Evolutionary conservation across 179 eudicot genomes (phyloP), one percentile per base, ranked within the genome.

Genomic region (Drosera spatulata): DNA sequence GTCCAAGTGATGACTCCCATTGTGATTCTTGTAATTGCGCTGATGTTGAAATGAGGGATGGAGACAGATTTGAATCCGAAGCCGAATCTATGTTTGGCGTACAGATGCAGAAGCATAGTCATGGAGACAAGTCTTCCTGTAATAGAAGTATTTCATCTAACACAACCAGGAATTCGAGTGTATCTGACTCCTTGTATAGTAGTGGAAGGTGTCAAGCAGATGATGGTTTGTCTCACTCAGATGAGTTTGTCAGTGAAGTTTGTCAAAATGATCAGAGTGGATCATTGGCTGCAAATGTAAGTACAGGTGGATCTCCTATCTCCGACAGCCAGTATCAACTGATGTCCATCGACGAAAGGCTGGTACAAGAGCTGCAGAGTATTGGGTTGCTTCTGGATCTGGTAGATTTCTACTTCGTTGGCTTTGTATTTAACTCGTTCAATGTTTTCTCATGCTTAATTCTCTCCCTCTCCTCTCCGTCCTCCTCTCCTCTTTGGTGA

Each of bases 331-430:
- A 76, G 63, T 88, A 88, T 79, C 95, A 76, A 62, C 76, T 79
- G 41, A 62, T 84, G 87, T 64, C 72, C 68, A 55, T 79, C 59
- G 88, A 89, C 65, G 98, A 91, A 57, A 82, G 69, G 73, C 73
- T 91, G 58, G 22, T 86, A 59, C 66, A 80, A 69, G 98, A 91
- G 88, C 75, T 91, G 74, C 96, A 86, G 79, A 91, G 95, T 66
- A 61, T 89, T 74, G 98, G 95, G 66, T 59, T 91, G 62, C 73
- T 69, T 72, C 67, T 74, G 38, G 96, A 91, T 44, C 61, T 91
- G 96, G 98, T 91, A 80, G 41, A 48, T 41, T 49, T 50, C 66
- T 2, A 48, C 40, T 40, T 58, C 42, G 14, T 60, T 39, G 33
- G 7, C 57, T 58, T 7, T 7, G 45, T 49, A 3, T 40, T 41